Base-by-base conservation (phyloP, 2,329 filamentous ascomycete species). In the Chaetomium olivaceum region DNA sequence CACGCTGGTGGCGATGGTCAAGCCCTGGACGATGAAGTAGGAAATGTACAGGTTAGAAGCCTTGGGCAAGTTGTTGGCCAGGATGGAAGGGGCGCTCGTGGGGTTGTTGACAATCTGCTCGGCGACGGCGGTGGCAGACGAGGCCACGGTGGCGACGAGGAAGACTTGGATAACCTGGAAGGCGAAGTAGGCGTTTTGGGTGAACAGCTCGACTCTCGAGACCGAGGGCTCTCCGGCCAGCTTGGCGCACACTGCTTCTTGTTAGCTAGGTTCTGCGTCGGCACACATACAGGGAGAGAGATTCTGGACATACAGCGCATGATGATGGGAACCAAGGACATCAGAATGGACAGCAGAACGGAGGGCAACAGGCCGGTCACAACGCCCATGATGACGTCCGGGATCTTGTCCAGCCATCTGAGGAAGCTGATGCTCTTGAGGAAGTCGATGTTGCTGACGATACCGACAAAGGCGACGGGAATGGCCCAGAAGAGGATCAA, bases 101-200 rank as follows among this genome's bases (percentile, higher is more conserved):
- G 93, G 92, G 4, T 92, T 72, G 0, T 87, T 48, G 16, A 88
- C 80, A 57, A 96, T 88, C 23, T 87, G 72, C 27, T 84, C 79
- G 1, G 88, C 82, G 0, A 91, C 87, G 7, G 89, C 85, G 3
- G 92, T 87, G 11, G 93, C 93, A 1, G 92, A 89, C 19, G 92
- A 94, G 1, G 91, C 86, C 33, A 98, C 71, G 0, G 94, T 97
- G 0, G 91, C 89, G 58, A 98, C 87, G 64, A 98, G 80, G 80
- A 98, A 98, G 54, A 97, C 91, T 75, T 98, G 93, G 23, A 97
- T 83, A 52, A 98, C 87, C 76, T 95, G 92, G 80, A 96, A 96
- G 55, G 85, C 87, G 74, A 97, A 99, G 82, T 96, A 98, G 71
- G 88, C 91, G 73, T 93, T 95, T 75, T 98, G 92, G 0, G 92